Evolutionary conservation across 805 yeast genomes (phyloP).

Genomic region (Blastobotrys mokoenaii): DNA sequence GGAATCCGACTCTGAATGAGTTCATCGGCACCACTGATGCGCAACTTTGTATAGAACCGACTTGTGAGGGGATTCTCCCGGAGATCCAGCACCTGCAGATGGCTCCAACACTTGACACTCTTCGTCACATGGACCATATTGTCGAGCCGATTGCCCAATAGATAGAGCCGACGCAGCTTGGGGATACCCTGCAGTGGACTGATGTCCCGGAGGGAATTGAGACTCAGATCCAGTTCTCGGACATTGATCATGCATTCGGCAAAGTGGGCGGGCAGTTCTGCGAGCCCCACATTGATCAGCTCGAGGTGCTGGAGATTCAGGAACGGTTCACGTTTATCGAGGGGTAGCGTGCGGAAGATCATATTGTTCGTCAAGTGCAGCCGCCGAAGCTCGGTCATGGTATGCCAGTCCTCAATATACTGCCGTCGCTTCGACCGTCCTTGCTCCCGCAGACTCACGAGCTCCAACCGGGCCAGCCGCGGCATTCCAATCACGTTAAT

Average conservation of each 20-base stretch:
- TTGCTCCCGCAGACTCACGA: slow-evolving; percentile 28
- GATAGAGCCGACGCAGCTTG: slow-evolving; percentile 21
- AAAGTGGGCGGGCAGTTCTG: slow-evolving; percentile 21
- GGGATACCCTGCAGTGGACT: slow-evolving; percentile 21
- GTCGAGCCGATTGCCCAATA: slow-evolving; percentile 22
- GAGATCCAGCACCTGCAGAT: slow-evolving; percentile 21
- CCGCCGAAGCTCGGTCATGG: slow-evolving; percentile 25
- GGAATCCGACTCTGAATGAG: not conserved
- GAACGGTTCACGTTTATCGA: slow-evolving; percentile 16
- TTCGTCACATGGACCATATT: slow-evolving; percentile 15
- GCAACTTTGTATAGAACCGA: slow-evolving; percentile 14
- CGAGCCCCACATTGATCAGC: slow-evolving; percentile 21
- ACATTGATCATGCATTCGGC: slow-evolving; percentile 21
- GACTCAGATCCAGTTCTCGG: slow-evolving; percentile 27
- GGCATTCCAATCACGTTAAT: slow-evolving; percentile 25
- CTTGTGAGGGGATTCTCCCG: slow-evolving; percentile 25
- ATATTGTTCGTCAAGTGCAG: slow-evolving; percentile 30
- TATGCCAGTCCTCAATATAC: slow-evolving; percentile 5
- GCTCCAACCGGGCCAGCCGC: slow-evolving; percentile 32
- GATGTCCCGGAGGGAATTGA: slow-evolving; percentile 23
- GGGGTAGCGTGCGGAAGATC: too few species aligned
- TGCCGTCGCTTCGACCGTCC: not conserved
- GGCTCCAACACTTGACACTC: slow-evolving; percentile 12
- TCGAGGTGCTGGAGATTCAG: slow-evolving; percentile 27
- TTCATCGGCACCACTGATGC: not conserved